Conservation (phyloP, 73 alveolate species). For the Stentor coeruleus region DNA sequence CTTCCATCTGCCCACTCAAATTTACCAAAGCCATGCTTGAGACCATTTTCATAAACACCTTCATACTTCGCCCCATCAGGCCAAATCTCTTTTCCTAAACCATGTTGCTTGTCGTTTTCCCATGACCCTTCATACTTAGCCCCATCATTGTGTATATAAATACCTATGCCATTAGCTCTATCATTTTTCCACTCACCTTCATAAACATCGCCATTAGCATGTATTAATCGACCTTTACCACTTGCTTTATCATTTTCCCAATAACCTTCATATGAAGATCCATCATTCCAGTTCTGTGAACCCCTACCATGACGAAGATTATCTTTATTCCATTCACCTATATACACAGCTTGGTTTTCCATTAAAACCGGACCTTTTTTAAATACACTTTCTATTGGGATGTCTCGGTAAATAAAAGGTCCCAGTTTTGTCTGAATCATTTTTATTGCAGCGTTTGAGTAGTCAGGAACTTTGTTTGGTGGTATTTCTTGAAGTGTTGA, state of each 20-base stretch:
- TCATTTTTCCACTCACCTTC: conserved; percentile 53
- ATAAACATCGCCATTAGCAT: conserved; percentile 51
- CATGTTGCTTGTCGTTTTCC: conserved; percentile 28
- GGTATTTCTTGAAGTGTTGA: not conserved
- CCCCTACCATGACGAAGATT: conserved; percentile 26
- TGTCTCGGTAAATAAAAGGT: not conserved
- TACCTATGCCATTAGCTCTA: conserved; percentile 63
- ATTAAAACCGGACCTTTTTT: conserved; percentile 8
- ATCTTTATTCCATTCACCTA: conserved; percentile 8
- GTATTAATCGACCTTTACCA: conserved; percentile 39
- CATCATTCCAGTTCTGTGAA: conserved; percentile 39
- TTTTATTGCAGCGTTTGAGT: not conserved
- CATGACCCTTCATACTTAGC: conserved; percentile 53
- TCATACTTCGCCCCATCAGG: conserved; percentile 46
- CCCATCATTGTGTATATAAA: conserved; percentile 37
- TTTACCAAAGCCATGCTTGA: conserved; percentile 61
- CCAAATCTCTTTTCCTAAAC: conserved; percentile 30
- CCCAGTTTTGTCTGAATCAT: not conserved
- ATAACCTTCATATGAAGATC: conserved; percentile 38
- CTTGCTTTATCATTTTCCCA: conserved; percentile 37
- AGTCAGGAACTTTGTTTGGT: not conserved
- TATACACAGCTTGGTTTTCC: conserved; percentile 1
- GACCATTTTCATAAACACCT: conserved; percentile 35
- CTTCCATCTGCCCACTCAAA: conserved; percentile 72
- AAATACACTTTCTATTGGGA: not conserved